Evolutionary conservation across 1,284 basidiomycete genomes (phyloP).

Genomic region (Marasmius tenuissimus): DNA sequence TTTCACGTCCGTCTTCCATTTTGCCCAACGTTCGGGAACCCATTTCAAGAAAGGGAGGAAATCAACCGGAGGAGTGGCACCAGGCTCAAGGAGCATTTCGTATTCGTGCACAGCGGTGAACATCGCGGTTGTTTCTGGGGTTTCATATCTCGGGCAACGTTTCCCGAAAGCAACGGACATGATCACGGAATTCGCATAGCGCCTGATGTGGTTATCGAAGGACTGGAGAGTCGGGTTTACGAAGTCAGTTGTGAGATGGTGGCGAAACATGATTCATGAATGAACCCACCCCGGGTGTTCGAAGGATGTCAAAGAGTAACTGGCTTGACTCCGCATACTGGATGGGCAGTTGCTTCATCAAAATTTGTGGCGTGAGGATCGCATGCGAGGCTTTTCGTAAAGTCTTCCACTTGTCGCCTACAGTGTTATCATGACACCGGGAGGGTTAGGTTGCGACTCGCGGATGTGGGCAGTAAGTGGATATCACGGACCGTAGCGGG

Average conservation of each 20-base stretch:
- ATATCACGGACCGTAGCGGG: conserved; percentile 10
- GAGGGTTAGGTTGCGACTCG: neutral
- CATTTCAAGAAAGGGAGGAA: conserved; percentile 32
- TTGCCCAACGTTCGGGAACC: conserved; percentile 31
- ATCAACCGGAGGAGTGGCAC: conserved; percentile 32
- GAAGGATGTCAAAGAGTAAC: conserved; percentile 30
- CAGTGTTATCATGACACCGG: too few relatives aligned
- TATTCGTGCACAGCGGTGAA: conserved; percentile 25
- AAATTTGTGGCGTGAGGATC: conserved; percentile 27
- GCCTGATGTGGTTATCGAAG: conserved; percentile 25
- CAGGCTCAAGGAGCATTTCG: conserved; percentile 27
- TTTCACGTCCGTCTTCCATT: conserved; percentile 29
- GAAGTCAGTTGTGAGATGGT: neutral
- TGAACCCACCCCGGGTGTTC: conserved; percentile 22
- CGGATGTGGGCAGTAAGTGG: neutral
- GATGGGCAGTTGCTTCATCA: conserved; percentile 25
- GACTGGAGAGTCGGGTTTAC: conserved; percentile 15
- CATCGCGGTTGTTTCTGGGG: conserved; percentile 22
- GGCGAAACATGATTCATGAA: neutral
- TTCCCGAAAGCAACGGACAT: conserved; percentile 29
- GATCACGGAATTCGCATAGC: conserved; percentile 28
- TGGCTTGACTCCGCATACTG: conserved; percentile 28
- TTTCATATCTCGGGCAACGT: conserved; percentile 26
- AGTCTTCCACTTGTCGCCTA: conserved; percentile 27
- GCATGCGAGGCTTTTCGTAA: conserved; percentile 24